Conservation (phyloP, 352 stramenopile species). For the Elongisporangium prolatum region DNA sequence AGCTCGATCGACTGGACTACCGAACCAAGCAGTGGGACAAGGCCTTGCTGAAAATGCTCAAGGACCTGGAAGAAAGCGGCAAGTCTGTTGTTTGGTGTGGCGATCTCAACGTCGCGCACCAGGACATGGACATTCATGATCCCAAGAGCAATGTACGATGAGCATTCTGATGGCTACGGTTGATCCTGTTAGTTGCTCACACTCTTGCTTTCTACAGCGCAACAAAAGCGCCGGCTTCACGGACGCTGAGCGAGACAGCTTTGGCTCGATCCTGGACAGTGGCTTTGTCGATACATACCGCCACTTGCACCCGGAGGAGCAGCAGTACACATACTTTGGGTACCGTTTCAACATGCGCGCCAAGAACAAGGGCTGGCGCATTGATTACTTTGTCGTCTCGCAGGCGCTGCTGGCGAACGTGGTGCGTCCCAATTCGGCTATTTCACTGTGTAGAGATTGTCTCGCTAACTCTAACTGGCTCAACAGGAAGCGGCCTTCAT, state of each 20-base stretch:
- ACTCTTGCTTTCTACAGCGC: conserved; percentile 14
- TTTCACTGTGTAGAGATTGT: neutral
- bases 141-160: conserved; percentile 64
- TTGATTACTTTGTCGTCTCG: conserved; percentile 85
- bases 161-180: neutral
- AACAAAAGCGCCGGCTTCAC: conserved; percentile 80
- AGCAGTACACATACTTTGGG: conserved; percentile 78
- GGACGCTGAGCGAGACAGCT: conserved; percentile 74
- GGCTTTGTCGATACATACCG: conserved; percentile 80
- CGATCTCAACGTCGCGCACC: conserved; percentile 81
- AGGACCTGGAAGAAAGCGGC: conserved; percentile 44
- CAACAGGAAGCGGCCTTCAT: conserved; percentile 53
- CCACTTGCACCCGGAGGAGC: conserved; percentile 49
- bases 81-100: conserved; percentile 85
- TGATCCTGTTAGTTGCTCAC: neutral
- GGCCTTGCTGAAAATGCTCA: conserved; percentile 62
- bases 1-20: conserved; percentile 69
- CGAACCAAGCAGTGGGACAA: conserved; percentile 75
- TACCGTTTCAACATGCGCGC: conserved; percentile 73
- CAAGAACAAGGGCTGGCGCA: conserved; percentile 85
- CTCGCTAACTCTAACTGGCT: neutral
- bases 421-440: conserved; percentile 28
- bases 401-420: conserved; percentile 47
- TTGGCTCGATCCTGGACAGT: conserved; percentile 43
- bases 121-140: conserved; percentile 88